These are phyloP conservation scores for Drechslera avenae DNA, from an alignment of 2,329 filamentous ascomycete genomes.

Conservation along the genomic window DNA sequence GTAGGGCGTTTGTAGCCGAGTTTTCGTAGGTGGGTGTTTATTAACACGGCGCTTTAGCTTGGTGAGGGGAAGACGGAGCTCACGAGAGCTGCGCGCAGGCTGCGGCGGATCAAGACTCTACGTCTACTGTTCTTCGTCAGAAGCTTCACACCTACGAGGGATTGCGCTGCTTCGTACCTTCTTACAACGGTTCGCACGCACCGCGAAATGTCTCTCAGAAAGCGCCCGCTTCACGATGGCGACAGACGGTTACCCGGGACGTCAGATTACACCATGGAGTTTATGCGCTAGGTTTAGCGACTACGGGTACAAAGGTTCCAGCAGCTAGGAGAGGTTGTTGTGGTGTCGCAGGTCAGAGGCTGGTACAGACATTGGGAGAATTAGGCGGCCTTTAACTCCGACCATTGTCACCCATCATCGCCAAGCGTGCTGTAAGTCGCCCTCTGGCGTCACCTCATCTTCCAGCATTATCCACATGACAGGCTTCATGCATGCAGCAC, in stretches of 20 bases:
- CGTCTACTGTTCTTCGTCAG: constrained; percentile 7
- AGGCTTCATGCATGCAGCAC: constrained; percentile 14
- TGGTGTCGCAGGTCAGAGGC: constrained; percentile 7
- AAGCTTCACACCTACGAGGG: neutral
- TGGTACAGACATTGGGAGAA: constrained; percentile 14
- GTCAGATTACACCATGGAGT: neutral
- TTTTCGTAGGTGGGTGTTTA: neutral
- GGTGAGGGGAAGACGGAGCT: constrained; percentile 1
- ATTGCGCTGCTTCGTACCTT: constrained; percentile 9
- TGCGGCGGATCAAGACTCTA: neutral
- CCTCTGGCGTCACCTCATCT: constrained; percentile 10
- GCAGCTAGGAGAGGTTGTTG: neutral
- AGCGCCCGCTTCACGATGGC: constrained; percentile 8
- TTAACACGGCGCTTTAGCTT: neutral
- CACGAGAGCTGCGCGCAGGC: neutral
- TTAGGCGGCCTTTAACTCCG: constrained; percentile 29
- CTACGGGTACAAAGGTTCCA: neutral
- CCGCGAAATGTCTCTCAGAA: constrained; percentile 5
- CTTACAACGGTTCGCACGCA: constrained; percentile 3
- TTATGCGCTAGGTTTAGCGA: constrained; percentile 15
- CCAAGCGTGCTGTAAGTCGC: constrained; percentile 13
- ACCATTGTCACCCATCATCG: constrained; percentile 11
- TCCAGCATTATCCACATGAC: constrained; percentile 3
- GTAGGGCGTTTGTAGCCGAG: neutral
- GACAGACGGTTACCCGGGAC: neutral